Evolutionary conservation across 139 green algal genomes (phyloP).

Genomic region (Tetradesmus obliquus): DNA sequence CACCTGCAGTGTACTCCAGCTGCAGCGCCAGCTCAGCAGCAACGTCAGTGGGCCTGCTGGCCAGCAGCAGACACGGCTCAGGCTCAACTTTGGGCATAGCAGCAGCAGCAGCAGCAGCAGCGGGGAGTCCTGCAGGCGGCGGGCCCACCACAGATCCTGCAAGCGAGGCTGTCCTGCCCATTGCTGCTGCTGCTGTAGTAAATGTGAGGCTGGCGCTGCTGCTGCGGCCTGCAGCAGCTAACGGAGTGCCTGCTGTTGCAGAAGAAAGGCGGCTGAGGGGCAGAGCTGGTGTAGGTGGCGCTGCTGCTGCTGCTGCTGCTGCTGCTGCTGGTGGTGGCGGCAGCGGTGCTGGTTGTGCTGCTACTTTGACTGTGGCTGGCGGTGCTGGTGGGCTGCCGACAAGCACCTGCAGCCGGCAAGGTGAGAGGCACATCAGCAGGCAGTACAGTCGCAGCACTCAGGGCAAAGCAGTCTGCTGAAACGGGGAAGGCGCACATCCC

Average conservation of each 20-base stretch:
- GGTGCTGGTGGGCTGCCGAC: neutral
- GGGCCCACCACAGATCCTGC: neutral
- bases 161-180: neutral
- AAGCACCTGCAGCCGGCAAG: neutral
- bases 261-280: neutral
- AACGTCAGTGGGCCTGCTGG: neutral
- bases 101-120: conserved; percentile 19
- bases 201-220: neutral
- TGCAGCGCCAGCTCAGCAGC: conserved; percentile 30
- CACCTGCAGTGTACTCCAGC: conserved; percentile 23
- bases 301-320: neutral
- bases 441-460: neutral
- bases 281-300: neutral
- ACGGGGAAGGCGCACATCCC: too few relatives aligned
- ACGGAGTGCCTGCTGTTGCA: neutral
- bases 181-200: neutral
- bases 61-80: conserved; percentile 18
- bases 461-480: too few relatives aligned
- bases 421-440: neutral
- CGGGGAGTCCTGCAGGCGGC: neutral
- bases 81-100: neutral
- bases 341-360: neutral
- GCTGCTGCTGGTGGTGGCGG: neutral
- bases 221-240: neutral
- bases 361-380: conserved; percentile 22